Base-by-base conservation (phyloP, 345 rosid genomes). In the Firmiana major region DNA sequence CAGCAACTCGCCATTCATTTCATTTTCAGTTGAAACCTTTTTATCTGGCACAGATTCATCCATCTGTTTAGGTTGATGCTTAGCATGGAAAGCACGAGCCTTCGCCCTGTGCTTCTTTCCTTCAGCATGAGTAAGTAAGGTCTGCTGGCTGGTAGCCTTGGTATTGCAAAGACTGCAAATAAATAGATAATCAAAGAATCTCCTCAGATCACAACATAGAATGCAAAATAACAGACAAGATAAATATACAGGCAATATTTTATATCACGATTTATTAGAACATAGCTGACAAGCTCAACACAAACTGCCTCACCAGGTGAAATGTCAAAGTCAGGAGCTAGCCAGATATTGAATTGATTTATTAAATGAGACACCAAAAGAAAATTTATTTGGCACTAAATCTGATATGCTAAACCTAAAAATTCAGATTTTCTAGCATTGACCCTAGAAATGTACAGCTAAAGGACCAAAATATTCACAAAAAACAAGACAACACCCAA, bases 101-200 rank as follows among this genome's bases (percentile, higher is more conserved):
- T 92, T 93, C 28, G 84, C 89, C 81, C 88, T 74, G 78, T 94
- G 99, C 87, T 91, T 94, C 90, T 94, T 94, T 63, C 99, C 99
- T 40, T 94, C 97, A 6, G 98, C 98, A 86, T 93, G 99, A 26
- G 91, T 86, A 80, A 93, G 91, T 81, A 94, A 81, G 21, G 97
- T 46, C 84, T 94, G 98, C 86, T 89, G 87, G 79, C 97, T 91
- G 1, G 97, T 81, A 75, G 98, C 98, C 79, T 88, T 87, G 55
- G 89, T 90, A 81, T 93, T 86, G 86, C 99, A 95, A 54, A 95
- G 88, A 80, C 98, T 95, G 81, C 75, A 84, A 79, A 46, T 8
- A 79, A 12, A 63, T 28, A 60, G 3, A 48, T 21, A 46, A 31
- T 17, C 7, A 43, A 4, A 40, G 45, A 4, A 67, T 10, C 40